Evolutionary conservation across 1,284 basidiomycete genomes (phyloP), one percentile per base, ranked within the genome.

Genomic region (Bondarzewia mesenterica): DNA sequence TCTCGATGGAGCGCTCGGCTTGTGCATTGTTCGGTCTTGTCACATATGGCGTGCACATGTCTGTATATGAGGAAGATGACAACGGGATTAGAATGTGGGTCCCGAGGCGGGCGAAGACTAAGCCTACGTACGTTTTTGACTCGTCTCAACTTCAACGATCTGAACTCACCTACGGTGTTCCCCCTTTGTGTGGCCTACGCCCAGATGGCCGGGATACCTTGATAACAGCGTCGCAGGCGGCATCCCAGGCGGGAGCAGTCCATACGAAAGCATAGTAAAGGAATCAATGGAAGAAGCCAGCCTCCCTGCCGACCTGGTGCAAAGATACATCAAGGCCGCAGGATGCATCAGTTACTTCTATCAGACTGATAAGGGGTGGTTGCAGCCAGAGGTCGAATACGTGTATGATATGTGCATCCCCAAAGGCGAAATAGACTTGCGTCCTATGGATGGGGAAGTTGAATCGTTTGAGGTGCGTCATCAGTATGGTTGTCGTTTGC

Each of bases 201-300:
- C 23, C 51, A 89, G 85, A 42, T 93, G 81, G 71, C 83, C 89
- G 7, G 82, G 86, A 0, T 76, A 73, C 50, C 69, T 88, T 14
- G 89, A 93, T 58, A 93, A 93, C 62, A 82, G 75, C 23, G 85
- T 87, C 25, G 87, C 87, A 10, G 87, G 88, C 2, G 87, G 87
- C 10, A 85, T 88, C 21, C 77, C 84, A 0, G 80, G 84, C 6
- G 91, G 93, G 2, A 83, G 89, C 66, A 64, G 72, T 0, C 71
- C 80, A 0, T 78, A 88, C 47, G 87, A 93, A 48, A 77, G 83
- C 3, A 73, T 98, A 46, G 77, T 96, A 38, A 94, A 96, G 60
- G 95, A 99, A 66, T 88, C 90, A 54, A 84, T 83, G 72, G 94
- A 97, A 61, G 93, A 97, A 65, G 94, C 92, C 14, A 89, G 82